Conservation (phyloP, 2,329 filamentous ascomycete species). For the Fusarium abutilonis region DNA sequence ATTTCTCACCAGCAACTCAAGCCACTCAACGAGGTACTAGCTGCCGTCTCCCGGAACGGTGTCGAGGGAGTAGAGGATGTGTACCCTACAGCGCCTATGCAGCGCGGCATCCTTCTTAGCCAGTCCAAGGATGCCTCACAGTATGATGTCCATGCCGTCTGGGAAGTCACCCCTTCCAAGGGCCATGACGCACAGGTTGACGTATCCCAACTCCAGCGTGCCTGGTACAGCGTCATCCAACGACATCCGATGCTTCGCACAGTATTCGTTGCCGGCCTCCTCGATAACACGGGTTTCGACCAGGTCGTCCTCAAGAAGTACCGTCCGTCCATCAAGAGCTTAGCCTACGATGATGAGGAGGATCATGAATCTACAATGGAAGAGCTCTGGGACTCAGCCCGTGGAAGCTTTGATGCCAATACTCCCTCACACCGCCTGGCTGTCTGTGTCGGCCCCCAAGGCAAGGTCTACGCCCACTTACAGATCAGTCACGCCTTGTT, state of each 20-base stretch:
- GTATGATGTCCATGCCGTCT: constrained; percentile 8
- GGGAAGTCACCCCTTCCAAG: constrained; percentile 1
- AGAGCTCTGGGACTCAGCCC: background rate
- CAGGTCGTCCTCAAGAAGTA: constrained; percentile 11
- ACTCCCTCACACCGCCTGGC: background rate
- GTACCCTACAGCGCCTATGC: constrained; percentile 16
- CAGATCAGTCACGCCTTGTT: constrained; percentile 19
- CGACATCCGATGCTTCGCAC: constrained; percentile 5
- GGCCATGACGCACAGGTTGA: background rate
- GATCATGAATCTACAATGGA: background rate
- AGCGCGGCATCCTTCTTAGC: constrained; percentile 16
- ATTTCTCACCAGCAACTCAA: constrained; percentile 4
- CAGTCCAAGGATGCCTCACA: constrained; percentile 13
- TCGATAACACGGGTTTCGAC: constrained; percentile 4
- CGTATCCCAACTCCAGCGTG: background rate
- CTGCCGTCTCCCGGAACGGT: background rate
- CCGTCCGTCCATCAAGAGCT: background rate
- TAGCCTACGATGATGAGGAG: background rate
- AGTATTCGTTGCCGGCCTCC: constrained; percentile 26
- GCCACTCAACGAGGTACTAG: constrained; percentile 6
- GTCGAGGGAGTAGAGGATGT: constrained; percentile 8
- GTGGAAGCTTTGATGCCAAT: background rate
- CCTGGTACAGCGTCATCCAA: constrained; percentile 6
- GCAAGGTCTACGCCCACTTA: constrained; percentile 6
- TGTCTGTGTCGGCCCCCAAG: background rate